Conservation (phyloP, 805 yeast genomes). For the Torulaspora franciscae region DNA sequence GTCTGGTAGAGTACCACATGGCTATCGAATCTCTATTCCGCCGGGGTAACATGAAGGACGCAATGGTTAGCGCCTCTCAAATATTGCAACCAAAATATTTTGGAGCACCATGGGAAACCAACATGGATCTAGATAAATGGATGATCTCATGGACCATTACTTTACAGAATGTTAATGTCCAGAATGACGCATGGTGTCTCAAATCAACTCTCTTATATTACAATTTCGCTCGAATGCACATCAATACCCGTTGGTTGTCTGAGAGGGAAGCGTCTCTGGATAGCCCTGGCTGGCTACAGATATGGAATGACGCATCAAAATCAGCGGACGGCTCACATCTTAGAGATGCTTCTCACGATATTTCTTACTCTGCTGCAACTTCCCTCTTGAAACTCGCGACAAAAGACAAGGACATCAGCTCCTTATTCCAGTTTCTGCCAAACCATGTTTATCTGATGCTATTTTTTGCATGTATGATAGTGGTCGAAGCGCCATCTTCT, state of each 20-base stretch:
- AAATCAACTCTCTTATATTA: slow-evolving; percentile 66
- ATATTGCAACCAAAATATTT: slow-evolving; percentile 51
- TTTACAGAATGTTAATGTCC: slow-evolving; percentile 50
- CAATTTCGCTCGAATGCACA: slow-evolving; percentile 71
- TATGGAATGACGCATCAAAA: slow-evolving; percentile 8
- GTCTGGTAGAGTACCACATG: slow-evolving; percentile 67
- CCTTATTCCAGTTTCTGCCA: slow-evolving; percentile 58
- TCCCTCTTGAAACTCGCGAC: slow-evolving; percentile 56
- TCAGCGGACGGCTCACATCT: slow-evolving; percentile 1
- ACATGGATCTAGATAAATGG: slow-evolving; percentile 67
- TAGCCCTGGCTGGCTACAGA: slow-evolving; percentile 10
- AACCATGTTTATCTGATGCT: slow-evolving; percentile 70
- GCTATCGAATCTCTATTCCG: slow-evolving; percentile 54
- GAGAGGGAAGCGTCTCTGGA: slow-evolving; percentile 12
- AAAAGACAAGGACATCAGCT: slow-evolving; percentile 53
- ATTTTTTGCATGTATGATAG: slow-evolving; percentile 57
- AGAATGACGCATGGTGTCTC: slow-evolving; percentile 55
- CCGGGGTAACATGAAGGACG: slow-evolving; percentile 22
- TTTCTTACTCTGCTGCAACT: slow-evolving; percentile 60
- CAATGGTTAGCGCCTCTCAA: slow-evolving; percentile 46
- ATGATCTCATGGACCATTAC: slow-evolving; percentile 77
- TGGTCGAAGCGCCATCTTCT: slow-evolving; percentile 45
- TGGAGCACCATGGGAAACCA: slow-evolving; percentile 64
- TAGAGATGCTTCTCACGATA: slow-evolving; percentile 30
- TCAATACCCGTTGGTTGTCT: slow-evolving; percentile 40